A percentile compares a stretch with the other conserved stretches of the same genome.
phyloP scores from a whole-genome alignment of 2,329 filamentous ascomycete genomes.

The Pseudogymnoascus sp. region DNA sequence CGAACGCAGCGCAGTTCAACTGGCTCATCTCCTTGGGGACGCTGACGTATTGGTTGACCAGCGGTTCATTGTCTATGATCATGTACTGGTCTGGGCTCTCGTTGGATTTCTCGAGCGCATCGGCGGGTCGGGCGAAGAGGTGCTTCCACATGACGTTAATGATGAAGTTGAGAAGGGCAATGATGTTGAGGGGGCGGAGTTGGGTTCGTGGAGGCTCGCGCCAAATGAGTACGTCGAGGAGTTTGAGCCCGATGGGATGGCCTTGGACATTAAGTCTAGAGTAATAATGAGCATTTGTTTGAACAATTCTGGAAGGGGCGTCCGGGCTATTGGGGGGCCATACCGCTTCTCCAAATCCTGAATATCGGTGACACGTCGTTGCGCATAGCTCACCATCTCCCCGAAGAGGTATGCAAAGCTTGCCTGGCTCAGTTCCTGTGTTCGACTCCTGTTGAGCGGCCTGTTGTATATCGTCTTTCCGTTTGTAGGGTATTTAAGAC shows the following conservation, averaged over 20 bases:
- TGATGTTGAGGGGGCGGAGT: constrained; percentile 75
- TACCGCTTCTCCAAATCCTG: constrained; percentile 89
- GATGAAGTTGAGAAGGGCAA: constrained; percentile 89
- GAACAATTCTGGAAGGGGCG: background rate
- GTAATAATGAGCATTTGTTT: background rate
- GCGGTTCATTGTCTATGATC: constrained; percentile 96
- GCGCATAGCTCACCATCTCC: constrained; percentile 95
- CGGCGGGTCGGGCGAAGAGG: constrained; percentile 83
- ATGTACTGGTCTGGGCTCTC: constrained; percentile 92
- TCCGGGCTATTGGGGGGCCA: constrained; percentile 18
- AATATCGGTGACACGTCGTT: constrained; percentile 82
- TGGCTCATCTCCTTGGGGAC: constrained; percentile 93
- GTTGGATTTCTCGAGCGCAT: constrained; percentile 82
- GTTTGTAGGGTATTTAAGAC: constrained; percentile 80
- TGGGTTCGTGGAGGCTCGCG: constrained; percentile 64
- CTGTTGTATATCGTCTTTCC: constrained; percentile 98
- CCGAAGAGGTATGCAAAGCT: constrained; percentile 94
- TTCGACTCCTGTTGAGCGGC: constrained; percentile 82
- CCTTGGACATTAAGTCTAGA: constrained; percentile 81
- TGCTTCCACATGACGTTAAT: constrained; percentile 87
- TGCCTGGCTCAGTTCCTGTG: constrained; percentile 81
- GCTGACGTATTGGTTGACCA: constrained; percentile 89
- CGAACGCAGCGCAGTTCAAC: constrained; percentile 92
- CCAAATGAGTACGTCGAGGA: constrained; percentile 91
- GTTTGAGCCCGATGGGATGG: constrained; percentile 85